These are phyloP conservation scores for Diaporthe citri DNA, from an alignment of 2,329 filamentous ascomycete genomes.

Conservation along the genomic window DNA sequence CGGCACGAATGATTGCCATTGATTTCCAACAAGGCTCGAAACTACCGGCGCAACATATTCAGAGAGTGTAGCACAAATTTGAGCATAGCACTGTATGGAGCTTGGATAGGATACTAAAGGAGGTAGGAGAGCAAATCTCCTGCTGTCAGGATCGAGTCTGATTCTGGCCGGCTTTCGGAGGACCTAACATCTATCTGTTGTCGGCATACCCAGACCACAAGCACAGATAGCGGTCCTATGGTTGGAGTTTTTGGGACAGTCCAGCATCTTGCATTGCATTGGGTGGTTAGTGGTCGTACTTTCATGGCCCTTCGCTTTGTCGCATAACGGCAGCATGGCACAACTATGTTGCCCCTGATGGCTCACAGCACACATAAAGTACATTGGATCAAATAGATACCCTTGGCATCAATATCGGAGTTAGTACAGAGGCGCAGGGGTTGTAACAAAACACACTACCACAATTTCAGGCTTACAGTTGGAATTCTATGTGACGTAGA, in stretches of 20 bases:
- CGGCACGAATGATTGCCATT: neutral
- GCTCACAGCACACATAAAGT: conserved; percentile 25
- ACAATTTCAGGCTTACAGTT: neutral
- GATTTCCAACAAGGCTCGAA: neutral
- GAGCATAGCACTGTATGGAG: neutral
- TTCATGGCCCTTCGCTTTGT: neutral
- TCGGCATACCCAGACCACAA: too few species aligned
- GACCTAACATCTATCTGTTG: too few species aligned
- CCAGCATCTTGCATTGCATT: neutral
- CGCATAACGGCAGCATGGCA: neutral
- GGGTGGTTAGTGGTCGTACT: neutral
- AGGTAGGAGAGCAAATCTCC: too few species aligned
- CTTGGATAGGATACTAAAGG: too few species aligned
- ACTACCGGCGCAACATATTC: neutral
- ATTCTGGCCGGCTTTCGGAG: neutral
- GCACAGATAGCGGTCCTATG: too few species aligned
- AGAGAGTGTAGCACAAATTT: neutral
- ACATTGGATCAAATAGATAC: conserved; percentile 33
- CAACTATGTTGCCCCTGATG: neutral
- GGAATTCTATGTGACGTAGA: neutral
- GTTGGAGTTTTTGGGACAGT: neutral
- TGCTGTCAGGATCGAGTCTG: neutral
- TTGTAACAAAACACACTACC: neutral
- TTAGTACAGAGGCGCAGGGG: too few species aligned
- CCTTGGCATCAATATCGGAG: neutral